phyloP scores from a whole-genome alignment of 2,329 filamentous ascomycete genomes.

The Tympanopsis confertula region DNA sequence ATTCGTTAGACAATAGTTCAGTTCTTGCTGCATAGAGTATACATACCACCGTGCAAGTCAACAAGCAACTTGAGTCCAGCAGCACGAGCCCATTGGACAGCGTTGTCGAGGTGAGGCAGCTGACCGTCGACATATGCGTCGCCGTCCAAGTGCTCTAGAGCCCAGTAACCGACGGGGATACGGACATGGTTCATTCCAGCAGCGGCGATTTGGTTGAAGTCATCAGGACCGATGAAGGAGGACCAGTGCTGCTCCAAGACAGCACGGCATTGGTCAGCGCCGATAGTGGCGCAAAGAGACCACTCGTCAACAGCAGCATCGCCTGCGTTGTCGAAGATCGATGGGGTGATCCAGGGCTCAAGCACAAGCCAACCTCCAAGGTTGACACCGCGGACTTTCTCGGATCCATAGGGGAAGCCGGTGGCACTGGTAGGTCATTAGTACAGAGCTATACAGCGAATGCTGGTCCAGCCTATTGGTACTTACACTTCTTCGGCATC shows the following conservation, averaged over 20 bases:
- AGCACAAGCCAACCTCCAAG: slow-evolving; percentile 21
- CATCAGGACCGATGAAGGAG: slow-evolving; percentile 39
- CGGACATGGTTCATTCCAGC: slow-evolving; percentile 51
- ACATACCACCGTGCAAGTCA: slow-evolving; percentile 54
- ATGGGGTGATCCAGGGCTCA: slow-evolving; percentile 42
- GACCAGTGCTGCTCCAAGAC: slow-evolving; percentile 44
- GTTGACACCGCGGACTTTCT: slow-evolving; percentile 29
- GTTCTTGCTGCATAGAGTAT: too few species aligned
- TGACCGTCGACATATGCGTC: slow-evolving; percentile 55
- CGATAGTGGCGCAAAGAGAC: slow-evolving; percentile 26
- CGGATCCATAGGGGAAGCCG: slow-evolving; percentile 32
- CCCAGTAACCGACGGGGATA: slow-evolving; percentile 59
- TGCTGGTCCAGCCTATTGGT: too few species aligned
- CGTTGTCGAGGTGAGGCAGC: slow-evolving; percentile 40
- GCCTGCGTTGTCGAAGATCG: slow-evolving; percentile 29
- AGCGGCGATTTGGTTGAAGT: slow-evolving; percentile 41
- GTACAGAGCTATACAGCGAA: too few species aligned
- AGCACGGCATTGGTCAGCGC: slow-evolving; percentile 30
- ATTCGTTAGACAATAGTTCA: neutral
- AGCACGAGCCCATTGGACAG: slow-evolving; percentile 44
- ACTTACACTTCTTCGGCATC: too few species aligned
- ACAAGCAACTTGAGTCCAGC: slow-evolving; percentile 53
- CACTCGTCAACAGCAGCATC: slow-evolving; percentile 18
- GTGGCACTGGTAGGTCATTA: too few species aligned
- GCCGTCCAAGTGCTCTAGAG: slow-evolving; percentile 34